These are phyloP conservation scores for Xylariaceae sp. DNA, from an alignment of 2,329 filamentous ascomycete genomes.

Conservation along the genomic window DNA sequence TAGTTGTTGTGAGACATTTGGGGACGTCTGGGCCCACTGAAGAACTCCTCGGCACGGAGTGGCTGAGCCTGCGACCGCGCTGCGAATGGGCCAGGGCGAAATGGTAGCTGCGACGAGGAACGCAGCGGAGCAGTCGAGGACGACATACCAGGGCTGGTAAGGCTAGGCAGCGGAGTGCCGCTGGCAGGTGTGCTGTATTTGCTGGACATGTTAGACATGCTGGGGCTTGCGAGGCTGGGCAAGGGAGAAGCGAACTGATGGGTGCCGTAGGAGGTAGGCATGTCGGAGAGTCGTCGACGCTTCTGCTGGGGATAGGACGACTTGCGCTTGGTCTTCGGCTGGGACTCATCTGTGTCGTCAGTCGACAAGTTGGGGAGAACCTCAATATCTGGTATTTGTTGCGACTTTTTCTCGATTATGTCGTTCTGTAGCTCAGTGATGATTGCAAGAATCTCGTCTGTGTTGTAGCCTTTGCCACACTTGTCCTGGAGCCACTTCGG, in stretches of 20 bases:
- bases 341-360: constrained; percentile 31
- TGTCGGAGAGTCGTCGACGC: constrained; percentile 26
- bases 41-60: constrained; percentile 29
- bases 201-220: no score
- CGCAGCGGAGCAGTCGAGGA: constrained; percentile 11
- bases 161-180: no score
- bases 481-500: constrained; percentile 49
- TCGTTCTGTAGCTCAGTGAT: constrained; percentile 44
- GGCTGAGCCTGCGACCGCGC: constrained; percentile 36
- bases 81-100: constrained; percentile 23
- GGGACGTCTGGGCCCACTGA: constrained; percentile 19
- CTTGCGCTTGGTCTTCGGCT: constrained; percentile 30
- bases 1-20: constrained; percentile 18
- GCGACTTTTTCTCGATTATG: constrained; percentile 41
- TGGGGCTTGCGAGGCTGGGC: no score
- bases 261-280: constrained; percentile 6
- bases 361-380: constrained; percentile 54
- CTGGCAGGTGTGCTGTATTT: no score
- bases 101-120: constrained; percentile 25
- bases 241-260: no score
- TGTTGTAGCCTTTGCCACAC: constrained; percentile 47
- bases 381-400: constrained; percentile 56
- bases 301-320: constrained; percentile 21
- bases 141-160: no score
- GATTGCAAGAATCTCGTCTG: constrained; percentile 46